Base-by-base conservation (phyloP, 2,329 filamentous ascomycete species). In the Aspergillus tanneri region DNA sequence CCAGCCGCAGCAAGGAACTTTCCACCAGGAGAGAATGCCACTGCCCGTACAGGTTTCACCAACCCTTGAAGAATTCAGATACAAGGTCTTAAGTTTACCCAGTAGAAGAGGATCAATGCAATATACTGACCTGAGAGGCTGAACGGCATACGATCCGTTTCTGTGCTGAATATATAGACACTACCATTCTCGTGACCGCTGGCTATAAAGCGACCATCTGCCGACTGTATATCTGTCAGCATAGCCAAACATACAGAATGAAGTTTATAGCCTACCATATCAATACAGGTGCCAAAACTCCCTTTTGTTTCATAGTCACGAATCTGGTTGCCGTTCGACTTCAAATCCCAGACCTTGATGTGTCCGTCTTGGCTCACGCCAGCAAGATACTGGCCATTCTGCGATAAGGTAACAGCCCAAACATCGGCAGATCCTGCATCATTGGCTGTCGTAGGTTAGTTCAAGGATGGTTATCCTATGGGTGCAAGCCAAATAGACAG, bases 151-250 rank as follows among this genome's bases (percentile, higher is more conserved):
- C 89, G 83, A 3, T 89, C 88, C 0, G 87, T 90, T 58, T 90
- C 86, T 62, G 96, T 97, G 75, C 90, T 91, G 78, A 97, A 99
- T 53, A 99, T 84, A 72, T 96, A 96, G 54, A 97, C 82, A 10
- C 84, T 85, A 12, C 93, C 93, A 62, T 88, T 96, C 67, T 96
- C 88, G 71, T 99, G 92, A 0, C 93, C 93, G 43, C 87, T 95
- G 3, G 91, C 92, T 23, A 91, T 95, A 68, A 90, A 87, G 54
- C 82, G 85, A 44, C 91, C 92, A 68, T 99, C 87, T 16, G 74
- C 66, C 50, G 81, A 85, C 80, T 83, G 25, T 30, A 41, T 10
- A 32, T n/a, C n/a, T 30, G 48, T 63, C 25, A 62, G 58, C 21
- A 36, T 41, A 7, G 16, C n/a, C 24, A 45, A 16, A 57, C 23